Evolutionary conservation across 805 yeast species (phyloP).

Genomic region (Pichia pseudocactophila): DNA sequence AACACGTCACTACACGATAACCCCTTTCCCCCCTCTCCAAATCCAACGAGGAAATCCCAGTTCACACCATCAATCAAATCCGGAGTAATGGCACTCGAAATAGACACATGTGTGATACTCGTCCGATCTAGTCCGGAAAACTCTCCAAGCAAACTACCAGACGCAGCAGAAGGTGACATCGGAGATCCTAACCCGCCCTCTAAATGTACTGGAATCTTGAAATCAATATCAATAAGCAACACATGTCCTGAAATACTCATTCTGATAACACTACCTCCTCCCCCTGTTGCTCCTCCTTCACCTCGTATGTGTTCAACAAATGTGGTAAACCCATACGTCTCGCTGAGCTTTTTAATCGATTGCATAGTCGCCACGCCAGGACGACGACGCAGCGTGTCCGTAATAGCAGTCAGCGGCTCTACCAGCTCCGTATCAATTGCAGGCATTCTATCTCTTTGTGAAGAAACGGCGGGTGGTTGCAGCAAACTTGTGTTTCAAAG

Average conservation of each 20-base stretch:
- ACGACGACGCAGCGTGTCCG: conserved; percentile 27
- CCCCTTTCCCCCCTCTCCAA: conserved; percentile 13
- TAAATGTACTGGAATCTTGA: conserved; percentile 12
- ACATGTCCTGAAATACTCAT: conserved; percentile 28
- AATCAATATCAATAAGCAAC: conserved; percentile 30
- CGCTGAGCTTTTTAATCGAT: conserved; percentile 27
- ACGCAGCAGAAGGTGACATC: conserved; percentile 1
- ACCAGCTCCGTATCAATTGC: conserved; percentile 25
- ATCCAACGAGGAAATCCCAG: conserved; percentile 22
- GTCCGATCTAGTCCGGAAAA: neutral
- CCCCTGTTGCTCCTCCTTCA: too few species aligned
- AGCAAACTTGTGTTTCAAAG: too few species aligned
- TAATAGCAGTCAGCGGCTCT: conserved; percentile 25
- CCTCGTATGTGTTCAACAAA: conserved; percentile 5
- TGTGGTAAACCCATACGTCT: conserved; percentile 31
- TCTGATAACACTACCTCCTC: conserved; percentile 13
- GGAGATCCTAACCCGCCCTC: conserved; percentile 1
- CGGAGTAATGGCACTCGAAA: conserved; percentile 26
- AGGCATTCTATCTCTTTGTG: conserved; percentile 24
- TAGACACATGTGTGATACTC: conserved; percentile 18
- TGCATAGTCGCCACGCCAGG: conserved; percentile 29
- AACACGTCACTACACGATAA: conserved; percentile 22
- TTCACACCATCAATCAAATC: conserved; percentile 19
- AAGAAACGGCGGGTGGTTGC: too few species aligned
- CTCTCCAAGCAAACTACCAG: neutral